Conservation (phyloP, 2,329 filamentous ascomycete species). For the Trichoderma koningii region DNA sequence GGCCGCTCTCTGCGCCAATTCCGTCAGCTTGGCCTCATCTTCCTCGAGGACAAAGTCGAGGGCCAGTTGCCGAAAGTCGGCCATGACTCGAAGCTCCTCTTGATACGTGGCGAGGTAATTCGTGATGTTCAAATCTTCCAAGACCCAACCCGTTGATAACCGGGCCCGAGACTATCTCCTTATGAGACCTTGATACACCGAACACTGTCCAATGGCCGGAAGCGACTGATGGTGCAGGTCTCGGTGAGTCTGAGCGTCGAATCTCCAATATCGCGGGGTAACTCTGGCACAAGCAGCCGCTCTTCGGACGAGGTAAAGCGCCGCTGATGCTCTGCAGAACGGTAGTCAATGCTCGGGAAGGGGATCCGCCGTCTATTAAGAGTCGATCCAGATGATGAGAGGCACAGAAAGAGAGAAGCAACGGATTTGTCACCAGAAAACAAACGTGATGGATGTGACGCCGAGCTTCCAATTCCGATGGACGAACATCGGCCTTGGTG, state of each 20-base stretch:
- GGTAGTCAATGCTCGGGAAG: not conserved
- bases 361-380: not conserved
- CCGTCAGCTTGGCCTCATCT: slow-evolving; percentile 45
- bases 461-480: slow-evolving; percentile 3
- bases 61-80: slow-evolving; percentile 55
- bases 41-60: slow-evolving; percentile 58
- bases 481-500: slow-evolving; percentile 21
- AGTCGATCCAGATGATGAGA: not conserved
- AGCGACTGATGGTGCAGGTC: not conserved
- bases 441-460: not conserved
- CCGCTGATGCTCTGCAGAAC: not conserved
- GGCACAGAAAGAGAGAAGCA: not conserved
- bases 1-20: slow-evolving; percentile 51
- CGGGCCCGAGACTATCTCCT: not conserved
- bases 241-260: slow-evolving; percentile 8
- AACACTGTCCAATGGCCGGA: not conserved
- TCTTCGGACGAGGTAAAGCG: not conserved
- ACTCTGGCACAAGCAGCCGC: not conserved
- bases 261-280: slow-evolving; percentile 22
- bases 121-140: not conserved
- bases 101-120: not conserved
- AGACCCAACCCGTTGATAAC: not conserved
- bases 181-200: not conserved
- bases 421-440: slow-evolving; percentile 14
- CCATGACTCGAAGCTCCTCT: slow-evolving; percentile 42